Percentiles rank a stretch among this genome's conserved stretches.
Conservation (phyloP, 2,329 filamentous ascomycete genomes). For the Westerdykella sp. region DNA sequence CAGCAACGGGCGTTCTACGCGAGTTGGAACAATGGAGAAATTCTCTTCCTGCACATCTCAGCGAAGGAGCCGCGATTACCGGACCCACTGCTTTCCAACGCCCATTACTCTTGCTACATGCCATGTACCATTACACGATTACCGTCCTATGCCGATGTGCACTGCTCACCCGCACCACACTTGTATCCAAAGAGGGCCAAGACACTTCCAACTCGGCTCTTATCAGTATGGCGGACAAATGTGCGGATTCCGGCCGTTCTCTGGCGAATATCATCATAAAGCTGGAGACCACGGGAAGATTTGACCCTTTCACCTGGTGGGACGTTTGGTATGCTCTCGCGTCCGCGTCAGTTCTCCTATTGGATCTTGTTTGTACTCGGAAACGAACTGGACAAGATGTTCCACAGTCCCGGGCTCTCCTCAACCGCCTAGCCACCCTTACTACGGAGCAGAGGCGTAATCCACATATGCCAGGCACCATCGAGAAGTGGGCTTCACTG, state of each 20-base stretch:
- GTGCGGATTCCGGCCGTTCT: slow-evolving; percentile 34
- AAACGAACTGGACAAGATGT: slow-evolving; percentile 16
- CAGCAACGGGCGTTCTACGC: slow-evolving; percentile 34
- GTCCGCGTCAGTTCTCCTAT: slow-evolving; percentile 34
- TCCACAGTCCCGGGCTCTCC: slow-evolving; percentile 26
- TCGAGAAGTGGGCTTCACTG: slow-evolving; percentile 34
- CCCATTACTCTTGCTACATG: slow-evolving; percentile 36
- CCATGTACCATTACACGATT: slow-evolving; percentile 38
- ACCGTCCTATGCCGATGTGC: slow-evolving; percentile 37
- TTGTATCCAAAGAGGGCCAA: slow-evolving; percentile 20
- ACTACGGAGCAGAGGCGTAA: slow-evolving; percentile 27
- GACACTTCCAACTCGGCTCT: slow-evolving; percentile 24
- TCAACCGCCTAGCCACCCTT: slow-evolving; percentile 33
- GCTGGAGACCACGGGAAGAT: slow-evolving; percentile 33
- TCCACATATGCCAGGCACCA: slow-evolving; percentile 35
- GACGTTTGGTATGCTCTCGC: slow-evolving; percentile 39
- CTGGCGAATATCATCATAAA: slow-evolving; percentile 31
- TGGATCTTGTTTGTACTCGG: slow-evolving; percentile 32
- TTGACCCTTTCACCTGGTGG: slow-evolving; percentile 39
- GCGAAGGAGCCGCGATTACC: slow-evolving; percentile 26
- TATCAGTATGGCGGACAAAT: slow-evolving; percentile 33
- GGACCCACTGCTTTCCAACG: slow-evolving; percentile 33
- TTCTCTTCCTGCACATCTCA: slow-evolving; percentile 35
- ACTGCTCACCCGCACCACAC: slow-evolving; percentile 34
- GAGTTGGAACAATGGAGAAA: slow-evolving; percentile 38